phyloP scores from a whole-genome alignment of 2,329 filamentous ascomycete genomes.

The Nigrospora osmanthi region DNA sequence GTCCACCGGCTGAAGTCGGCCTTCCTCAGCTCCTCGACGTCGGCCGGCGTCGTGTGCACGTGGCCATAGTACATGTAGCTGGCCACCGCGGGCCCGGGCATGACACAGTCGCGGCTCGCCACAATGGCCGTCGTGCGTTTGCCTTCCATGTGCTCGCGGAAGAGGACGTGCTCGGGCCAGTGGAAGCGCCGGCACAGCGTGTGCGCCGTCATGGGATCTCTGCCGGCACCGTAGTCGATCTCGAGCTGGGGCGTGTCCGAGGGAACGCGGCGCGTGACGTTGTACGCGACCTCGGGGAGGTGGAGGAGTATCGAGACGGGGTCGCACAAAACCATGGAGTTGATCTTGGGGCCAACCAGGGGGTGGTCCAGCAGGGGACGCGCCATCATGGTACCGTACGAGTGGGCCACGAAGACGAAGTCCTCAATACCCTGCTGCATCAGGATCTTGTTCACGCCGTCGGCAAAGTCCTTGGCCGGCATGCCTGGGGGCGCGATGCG shows the following conservation, averaged over 20 bases:
- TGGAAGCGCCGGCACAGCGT: constrained; percentile 3
- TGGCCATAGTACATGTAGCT: constrained; percentile 15
- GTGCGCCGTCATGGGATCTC: constrained; percentile 6
- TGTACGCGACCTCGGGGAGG: constrained; percentile 7
- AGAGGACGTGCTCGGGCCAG: constrained; percentile 7
- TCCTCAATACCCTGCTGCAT: constrained; percentile 4
- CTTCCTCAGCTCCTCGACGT: background rate
- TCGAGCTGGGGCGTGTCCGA: constrained; percentile 3
- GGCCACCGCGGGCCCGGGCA: constrained; percentile 12
- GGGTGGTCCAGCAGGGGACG: constrained; percentile 5
- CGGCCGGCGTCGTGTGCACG: constrained; percentile 4
- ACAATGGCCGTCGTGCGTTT: constrained; percentile 14
- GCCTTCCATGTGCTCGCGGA: constrained; percentile 4
- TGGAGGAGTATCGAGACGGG: constrained; percentile 6
- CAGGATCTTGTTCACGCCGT: constrained; percentile 8
- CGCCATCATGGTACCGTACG: constrained; percentile 7
- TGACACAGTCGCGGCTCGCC: constrained; percentile 14
- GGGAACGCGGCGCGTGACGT: constrained; percentile 3
- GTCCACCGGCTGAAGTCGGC: constrained; percentile 7
- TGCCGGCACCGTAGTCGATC: constrained; percentile 3
- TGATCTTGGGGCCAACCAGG: constrained; percentile 1
- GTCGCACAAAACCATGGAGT: constrained; percentile 6
- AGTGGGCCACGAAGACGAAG: constrained; percentile 6
- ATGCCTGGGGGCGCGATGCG: constrained; percentile 5
- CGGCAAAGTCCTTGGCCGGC: constrained; percentile 7